phyloP scores from a whole-genome alignment of 306 rosid genomes.

The Lithocarpus polystachyus region DNA sequence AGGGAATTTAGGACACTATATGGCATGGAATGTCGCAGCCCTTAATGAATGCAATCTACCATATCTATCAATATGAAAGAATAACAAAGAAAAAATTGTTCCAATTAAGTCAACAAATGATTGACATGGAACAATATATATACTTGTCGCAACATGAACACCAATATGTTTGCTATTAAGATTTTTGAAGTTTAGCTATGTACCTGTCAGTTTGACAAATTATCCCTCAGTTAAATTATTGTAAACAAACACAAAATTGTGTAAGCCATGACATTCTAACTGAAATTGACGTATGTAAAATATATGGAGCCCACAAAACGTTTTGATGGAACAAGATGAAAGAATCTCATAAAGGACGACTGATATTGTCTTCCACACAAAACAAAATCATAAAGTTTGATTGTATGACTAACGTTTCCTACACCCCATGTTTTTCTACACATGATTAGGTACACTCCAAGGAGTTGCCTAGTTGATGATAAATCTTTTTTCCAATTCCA shows the following conservation, averaged over 20 bases:
- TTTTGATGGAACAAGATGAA: neutral
- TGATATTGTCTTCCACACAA: constrained; percentile 6
- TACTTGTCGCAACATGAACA: neutral
- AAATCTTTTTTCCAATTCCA: too few species aligned
- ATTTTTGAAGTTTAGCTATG: neutral
- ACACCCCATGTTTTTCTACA: neutral
- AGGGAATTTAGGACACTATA: neutral
- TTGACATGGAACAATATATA: neutral
- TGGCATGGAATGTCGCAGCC: neutral
- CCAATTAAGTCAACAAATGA: neutral
- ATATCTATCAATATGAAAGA: neutral
- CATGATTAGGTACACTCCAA: constrained; percentile 1
- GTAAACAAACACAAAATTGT: constrained; percentile 9
- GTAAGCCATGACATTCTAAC: constrained; percentile 6
- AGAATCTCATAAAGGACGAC: neutral
- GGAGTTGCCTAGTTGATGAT: neutral
- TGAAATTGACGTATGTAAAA: neutral
- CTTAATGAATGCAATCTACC: neutral
- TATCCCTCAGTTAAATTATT: neutral
- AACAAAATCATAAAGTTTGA: constrained; percentile 4
- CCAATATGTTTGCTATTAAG: neutral
- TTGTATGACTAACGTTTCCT: constrained; percentile 11
- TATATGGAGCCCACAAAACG: constrained; percentile 17
- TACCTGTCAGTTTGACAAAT: neutral
- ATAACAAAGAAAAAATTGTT: neutral